Conservation (phyloP, 1,139 yeast species). For the Taiozyma onychis region DNA sequence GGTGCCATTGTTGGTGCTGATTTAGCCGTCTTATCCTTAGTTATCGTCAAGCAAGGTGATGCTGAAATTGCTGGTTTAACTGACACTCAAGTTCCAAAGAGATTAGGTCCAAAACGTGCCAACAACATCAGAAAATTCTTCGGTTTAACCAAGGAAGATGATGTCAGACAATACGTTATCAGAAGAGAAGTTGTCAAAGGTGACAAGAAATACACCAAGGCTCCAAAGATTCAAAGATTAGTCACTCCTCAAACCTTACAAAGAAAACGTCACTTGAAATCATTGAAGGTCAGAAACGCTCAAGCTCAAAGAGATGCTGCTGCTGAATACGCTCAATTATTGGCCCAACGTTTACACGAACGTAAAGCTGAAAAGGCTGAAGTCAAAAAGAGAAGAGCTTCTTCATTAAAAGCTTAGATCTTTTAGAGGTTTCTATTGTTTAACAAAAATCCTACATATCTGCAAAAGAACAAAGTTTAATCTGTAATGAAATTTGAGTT, state of each 20-base stretch:
- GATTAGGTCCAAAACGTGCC: conserved; percentile 99
- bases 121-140: conserved; percentile 99
- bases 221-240: conserved; percentile 99
- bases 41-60: conserved; percentile 96
- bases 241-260: conserved; percentile 99
- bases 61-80: conserved; percentile 92
- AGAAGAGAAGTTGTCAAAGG: conserved; percentile 99
- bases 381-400: conserved; percentile 99
- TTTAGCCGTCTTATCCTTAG: conserved; percentile 88
- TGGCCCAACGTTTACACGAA: conserved; percentile 97
- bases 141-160: conserved; percentile 96
- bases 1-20: conserved; percentile 98
- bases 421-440: not conserved
- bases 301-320: conserved; percentile 99
- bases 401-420: conserved; percentile 82
- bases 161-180: conserved; percentile 90
- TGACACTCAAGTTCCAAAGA: conserved; percentile 89
- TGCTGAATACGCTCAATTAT: conserved; percentile 98
- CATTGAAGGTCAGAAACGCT: conserved; percentile 93
- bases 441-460: not conserved
- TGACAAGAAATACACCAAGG: conserved; percentile 98
- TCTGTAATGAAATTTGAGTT: not conserved
- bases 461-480: not conserved
- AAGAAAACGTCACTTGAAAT: conserved; percentile 97
- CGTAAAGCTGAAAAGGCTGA: conserved; percentile 98